A percentile compares a stretch with the other conserved stretches of the same genome.
These are phyloP conservation scores for Lophiostoma macrostomum DNA, from an alignment of 495 filamentous ascomycete species.

Conservation along the genomic window DNA sequence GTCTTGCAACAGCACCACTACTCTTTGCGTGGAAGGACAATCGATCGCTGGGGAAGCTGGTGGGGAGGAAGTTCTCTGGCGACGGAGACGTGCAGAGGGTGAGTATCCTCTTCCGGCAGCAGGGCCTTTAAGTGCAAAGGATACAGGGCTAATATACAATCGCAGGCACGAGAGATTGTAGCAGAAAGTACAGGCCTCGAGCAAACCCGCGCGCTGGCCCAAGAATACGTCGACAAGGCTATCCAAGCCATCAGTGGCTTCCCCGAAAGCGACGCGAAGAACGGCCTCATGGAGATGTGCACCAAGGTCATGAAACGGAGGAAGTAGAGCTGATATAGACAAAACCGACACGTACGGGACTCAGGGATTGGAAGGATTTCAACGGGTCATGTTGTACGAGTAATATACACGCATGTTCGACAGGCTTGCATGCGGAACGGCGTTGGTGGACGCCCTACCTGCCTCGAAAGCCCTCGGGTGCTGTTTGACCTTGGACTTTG, in stretches of 20 bases:
- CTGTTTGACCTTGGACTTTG: no score
- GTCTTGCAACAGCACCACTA: conserved; percentile 90
- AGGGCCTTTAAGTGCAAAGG: background rate
- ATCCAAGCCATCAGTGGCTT: conserved; percentile 75
- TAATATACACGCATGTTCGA: no score
- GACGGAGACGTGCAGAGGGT: conserved; percentile 83
- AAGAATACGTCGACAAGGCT: conserved; percentile 88
- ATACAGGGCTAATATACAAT: background rate
- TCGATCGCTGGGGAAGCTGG: conserved; percentile 77
- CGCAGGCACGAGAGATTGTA: conserved; percentile 80
- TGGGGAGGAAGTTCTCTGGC: conserved; percentile 82
- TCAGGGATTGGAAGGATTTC: no score
- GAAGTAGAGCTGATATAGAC: conserved; percentile 62
- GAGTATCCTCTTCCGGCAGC: conserved; percentile 31
- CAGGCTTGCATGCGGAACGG: no score
- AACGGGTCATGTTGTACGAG: no score
- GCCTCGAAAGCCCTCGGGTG: no score
- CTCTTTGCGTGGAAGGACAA: conserved; percentile 94
- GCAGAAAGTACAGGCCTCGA: conserved; percentile 79
- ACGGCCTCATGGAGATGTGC: conserved; percentile 88
- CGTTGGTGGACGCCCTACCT: no score
- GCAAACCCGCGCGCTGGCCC: conserved; percentile 82
- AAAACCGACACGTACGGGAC: no score
- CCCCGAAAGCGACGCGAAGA: conserved; percentile 88
- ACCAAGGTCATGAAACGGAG: conserved; percentile 84